Evolutionary conservation across 805 yeast species (phyloP), one percentile per base, ranked within the genome.

Genomic region (Ogataea trehalophila): DNA sequence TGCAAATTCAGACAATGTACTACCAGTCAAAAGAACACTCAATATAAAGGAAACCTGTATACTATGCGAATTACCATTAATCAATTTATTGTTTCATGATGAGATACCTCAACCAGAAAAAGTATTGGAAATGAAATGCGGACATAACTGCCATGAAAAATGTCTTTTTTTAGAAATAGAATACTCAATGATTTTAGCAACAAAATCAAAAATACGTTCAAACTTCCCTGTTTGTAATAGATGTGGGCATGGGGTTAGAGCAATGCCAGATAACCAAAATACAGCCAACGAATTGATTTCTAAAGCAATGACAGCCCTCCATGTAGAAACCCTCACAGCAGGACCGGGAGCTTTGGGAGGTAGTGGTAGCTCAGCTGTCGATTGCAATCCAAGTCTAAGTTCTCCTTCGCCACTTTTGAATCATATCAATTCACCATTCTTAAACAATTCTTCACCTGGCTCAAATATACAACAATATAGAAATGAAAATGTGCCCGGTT

Each of bases 141-240:
- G 74, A 1, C 86, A 82, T 58, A 61, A 67, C 39, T 68, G 74
- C 37, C 89, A 83, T 58, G 82, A 79, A 44, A 79, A 80, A 46
- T 83, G 89, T 58, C 67, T 81, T 15, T 48, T 65, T 3, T 59
- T 79, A 7, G 69, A 69, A 20, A 59, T 73, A 57, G 72, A 66
- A 39, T 51, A 57, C 20, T 23, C 49, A 5, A 16, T 53, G 1
- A 36, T 44, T 4, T 16, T 48, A 8, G 23, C 47, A 4, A 51
- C 18, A 15, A 34, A 51, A 17, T 40, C 43, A 17, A 31, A 43
- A 2, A 42, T 47, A 1, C 14, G 47, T 5, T 51, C 56, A 7
- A 51, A 57, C 33, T 57, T 63, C 34, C 68, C 70, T 1, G 15
- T 29, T 2, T 66, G 70, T 47, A 42, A 47, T 9, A 46, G 49